These are phyloP conservation scores for Ceratobasidium sp. DNA, from an alignment of 1,284 basidiomycete genomes.

Conservation along the genomic window DNA sequence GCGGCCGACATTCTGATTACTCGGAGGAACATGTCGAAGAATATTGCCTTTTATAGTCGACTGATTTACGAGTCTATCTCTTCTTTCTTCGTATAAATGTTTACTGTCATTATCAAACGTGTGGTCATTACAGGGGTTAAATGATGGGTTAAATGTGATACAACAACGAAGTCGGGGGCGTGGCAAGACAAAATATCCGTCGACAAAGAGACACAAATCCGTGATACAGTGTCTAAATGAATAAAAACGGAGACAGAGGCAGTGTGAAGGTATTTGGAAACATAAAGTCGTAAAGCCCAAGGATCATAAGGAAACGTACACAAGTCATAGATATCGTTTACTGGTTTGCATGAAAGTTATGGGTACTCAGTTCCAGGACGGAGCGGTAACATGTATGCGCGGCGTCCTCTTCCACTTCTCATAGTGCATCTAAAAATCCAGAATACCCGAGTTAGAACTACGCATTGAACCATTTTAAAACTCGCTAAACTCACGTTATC, in stretches of 20 bases:
- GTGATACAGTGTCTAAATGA: conserved; percentile 21
- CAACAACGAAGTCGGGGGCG: conserved; percentile 1
- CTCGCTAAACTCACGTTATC: conserved; percentile 17
- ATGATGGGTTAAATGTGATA: background rate
- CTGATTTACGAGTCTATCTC: no score
- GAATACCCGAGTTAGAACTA: background rate
- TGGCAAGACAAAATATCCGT: background rate
- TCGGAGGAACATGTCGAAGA: no score
- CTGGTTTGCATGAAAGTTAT: no score
- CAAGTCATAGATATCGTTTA: no score
- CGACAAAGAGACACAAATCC: background rate
- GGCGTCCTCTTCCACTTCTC: conserved; percentile 37
- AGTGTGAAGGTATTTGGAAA: background rate
- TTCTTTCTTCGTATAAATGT: no score
- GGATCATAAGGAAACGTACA: no score
- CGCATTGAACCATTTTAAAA: no score
- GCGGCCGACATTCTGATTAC: no score
- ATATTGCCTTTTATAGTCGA: no score
- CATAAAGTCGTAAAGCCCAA: no score
- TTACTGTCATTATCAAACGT: no score
- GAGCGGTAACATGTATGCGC: conserved; percentile 38
- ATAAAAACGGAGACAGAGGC: background rate
- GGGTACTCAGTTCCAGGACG: background rate
- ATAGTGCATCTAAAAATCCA: conserved; percentile 25
- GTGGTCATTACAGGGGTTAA: no score